phyloP scores from a whole-genome alignment of 495 filamentous ascomycete species.

The Chaetomidium leptoderma region DNA sequence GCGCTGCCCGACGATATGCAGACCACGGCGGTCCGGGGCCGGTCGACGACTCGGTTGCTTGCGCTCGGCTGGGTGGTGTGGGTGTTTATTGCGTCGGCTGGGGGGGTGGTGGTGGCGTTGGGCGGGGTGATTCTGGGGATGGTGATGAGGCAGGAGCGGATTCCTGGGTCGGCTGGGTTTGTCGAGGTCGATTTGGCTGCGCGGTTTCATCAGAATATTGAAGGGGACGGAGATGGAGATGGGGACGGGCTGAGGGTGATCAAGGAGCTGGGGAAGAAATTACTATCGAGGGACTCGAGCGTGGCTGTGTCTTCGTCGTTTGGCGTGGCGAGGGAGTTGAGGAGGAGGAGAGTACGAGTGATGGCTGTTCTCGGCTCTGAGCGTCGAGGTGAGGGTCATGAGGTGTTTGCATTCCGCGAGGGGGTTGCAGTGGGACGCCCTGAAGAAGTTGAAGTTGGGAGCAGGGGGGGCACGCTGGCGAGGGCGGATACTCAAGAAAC shows the following conservation, averaged over 20 bases:
- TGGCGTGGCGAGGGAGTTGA: conserved; percentile 8
- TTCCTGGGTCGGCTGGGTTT: conserved; percentile 4
- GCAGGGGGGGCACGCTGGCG: not conserved
- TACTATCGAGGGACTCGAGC: not conserved
- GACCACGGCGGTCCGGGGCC: not conserved
- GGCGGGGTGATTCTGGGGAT: conserved; percentile 2
- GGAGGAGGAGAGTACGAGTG: conserved; percentile 11
- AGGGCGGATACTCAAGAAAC: not conserved
- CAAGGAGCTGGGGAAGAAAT: not conserved
- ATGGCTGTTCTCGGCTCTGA: not conserved
- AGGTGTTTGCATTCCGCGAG: not conserved
- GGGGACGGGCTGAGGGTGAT: not conserved
- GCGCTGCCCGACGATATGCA: conserved; percentile 7
- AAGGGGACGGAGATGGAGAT: not conserved
- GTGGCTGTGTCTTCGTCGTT: conserved; percentile 2
- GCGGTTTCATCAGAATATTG: not conserved
- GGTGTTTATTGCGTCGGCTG: not conserved
- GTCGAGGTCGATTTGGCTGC: conserved; percentile 13
- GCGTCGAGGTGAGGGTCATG: not conserved
- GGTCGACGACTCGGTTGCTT: not conserved
- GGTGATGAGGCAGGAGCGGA: not conserved
- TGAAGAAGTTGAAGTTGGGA: not conserved
- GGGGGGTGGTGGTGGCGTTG: not conserved
- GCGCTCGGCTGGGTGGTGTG: conserved; percentile 2
- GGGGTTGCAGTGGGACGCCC: not conserved